Percentiles rank a stretch among this genome's conserved stretches.
Conservation (phyloP, 176 grass and related monocot genomes). For the Oryza punctata region DNA sequence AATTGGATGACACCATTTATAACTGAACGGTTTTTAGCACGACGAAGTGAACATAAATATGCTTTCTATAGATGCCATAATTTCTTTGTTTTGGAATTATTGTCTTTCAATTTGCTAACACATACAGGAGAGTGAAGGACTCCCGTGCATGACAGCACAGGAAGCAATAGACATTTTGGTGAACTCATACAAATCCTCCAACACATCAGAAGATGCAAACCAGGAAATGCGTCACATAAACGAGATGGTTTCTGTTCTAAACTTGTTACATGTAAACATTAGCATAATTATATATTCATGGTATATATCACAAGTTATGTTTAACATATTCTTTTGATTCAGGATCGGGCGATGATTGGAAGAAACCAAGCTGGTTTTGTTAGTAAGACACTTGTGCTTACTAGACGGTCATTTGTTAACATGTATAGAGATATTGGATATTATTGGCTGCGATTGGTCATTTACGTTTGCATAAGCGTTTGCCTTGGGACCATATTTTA, state of each 20-base stretch:
- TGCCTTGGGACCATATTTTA: constrained; percentile 58
- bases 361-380: constrained; percentile 38
- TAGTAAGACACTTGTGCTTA: constrained; percentile 43
- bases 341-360: constrained; percentile 25
- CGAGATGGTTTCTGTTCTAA: constrained; percentile 8
- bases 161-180: constrained; percentile 45
- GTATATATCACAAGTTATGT: too few species aligned
- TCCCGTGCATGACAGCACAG: not conserved
- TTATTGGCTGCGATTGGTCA: constrained; percentile 53
- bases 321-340: not conserved
- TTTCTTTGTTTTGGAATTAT: too few species aligned
- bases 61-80: too few species aligned
- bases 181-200: constrained; percentile 32
- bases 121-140: constrained; percentile 17
- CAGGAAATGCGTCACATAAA: constrained; percentile 29
- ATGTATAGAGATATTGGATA: constrained; percentile 59
- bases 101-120: too few species aligned
- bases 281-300: too few species aligned
- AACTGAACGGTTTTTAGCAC: too few species aligned
- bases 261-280: too few species aligned
- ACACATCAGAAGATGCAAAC: not conserved
- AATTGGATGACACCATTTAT: too few species aligned
- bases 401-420: constrained; percentile 55
- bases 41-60: too few species aligned
- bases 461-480: constrained; percentile 45